Percentiles rank a stretch among this genome's conserved stretches.
Evolutionary conservation across 805 yeast species (phyloP).

Genomic region (Wickerhamomyces hampshirensis): DNA sequence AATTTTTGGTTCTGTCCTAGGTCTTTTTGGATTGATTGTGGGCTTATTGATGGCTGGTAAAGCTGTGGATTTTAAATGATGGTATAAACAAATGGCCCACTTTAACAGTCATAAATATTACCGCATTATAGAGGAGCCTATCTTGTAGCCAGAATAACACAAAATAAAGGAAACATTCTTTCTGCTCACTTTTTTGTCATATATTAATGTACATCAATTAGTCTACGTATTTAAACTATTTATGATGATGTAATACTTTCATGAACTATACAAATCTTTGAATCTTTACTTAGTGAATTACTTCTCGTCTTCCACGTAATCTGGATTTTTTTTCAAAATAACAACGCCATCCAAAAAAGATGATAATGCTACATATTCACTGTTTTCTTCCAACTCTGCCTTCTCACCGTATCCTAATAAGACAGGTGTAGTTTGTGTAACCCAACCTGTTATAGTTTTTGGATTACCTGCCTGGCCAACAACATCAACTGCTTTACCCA

Average conservation of each 20-base stretch:
- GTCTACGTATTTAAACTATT: no score
- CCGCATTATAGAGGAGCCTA: not conserved
- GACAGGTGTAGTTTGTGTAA: slow-evolving; percentile 97
- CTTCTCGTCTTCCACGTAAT: slow-evolving; percentile 56
- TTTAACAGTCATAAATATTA: not conserved
- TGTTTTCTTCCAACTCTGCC: slow-evolving; percentile 89
- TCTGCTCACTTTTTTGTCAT: not conserved
- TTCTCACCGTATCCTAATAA: slow-evolving; percentile 89
- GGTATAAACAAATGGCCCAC: no score
- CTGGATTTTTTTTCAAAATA: slow-evolving; percentile 86
- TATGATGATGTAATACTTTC: no score
- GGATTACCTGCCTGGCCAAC: slow-evolving; percentile 99
- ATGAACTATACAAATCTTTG: no score
- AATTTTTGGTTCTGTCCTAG: slow-evolving; percentile 94
- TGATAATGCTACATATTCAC: slow-evolving; percentile 81
- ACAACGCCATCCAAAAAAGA: slow-evolving; percentile 89
- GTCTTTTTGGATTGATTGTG: slow-evolving; percentile 92
- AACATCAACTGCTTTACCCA: slow-evolving; percentile 97
- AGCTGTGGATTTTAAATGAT: slow-evolving; percentile 77
- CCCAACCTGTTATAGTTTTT: slow-evolving; percentile 99
- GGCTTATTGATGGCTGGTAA: slow-evolving; percentile 96
- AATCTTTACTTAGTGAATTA: no score
- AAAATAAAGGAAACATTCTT: not conserved
- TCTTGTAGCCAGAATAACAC: slow-evolving; percentile 1
- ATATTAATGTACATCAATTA: not conserved